A percentile compares a stretch with the other conserved stretches of the same genome.
Evolutionary conservation across 2,329 filamentous ascomycete genomes (phyloP).

Genomic region (Botryosphaeria dothidea): DNA sequence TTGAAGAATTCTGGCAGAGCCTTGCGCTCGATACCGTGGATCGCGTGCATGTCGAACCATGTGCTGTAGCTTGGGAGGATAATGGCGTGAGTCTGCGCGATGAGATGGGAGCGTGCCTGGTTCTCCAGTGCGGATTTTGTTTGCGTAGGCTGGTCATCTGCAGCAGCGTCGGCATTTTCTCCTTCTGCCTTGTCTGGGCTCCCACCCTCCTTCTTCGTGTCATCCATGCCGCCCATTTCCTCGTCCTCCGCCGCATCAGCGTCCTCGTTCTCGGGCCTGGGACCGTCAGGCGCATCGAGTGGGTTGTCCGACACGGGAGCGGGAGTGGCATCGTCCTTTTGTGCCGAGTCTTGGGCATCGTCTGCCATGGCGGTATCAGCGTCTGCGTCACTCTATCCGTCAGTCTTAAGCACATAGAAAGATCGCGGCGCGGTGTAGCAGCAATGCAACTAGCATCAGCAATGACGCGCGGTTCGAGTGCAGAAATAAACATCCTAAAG

Average conservation of each 20-base stretch:
- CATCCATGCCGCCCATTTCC: slow-evolving; percentile 56
- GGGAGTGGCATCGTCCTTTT: slow-evolving; percentile 48
- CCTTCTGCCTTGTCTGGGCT: slow-evolving; percentile 26
- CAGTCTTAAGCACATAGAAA: neutral
- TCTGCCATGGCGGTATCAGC: slow-evolving; percentile 59
- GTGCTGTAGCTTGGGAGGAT: slow-evolving; percentile 96
- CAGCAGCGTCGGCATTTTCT: slow-evolving; percentile 41
- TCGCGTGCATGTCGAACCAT: slow-evolving; percentile 97
- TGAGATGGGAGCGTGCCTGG: slow-evolving; percentile 85
- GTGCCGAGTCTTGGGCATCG: slow-evolving; percentile 57
- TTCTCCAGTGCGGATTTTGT: slow-evolving; percentile 81
- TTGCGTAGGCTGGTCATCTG: slow-evolving; percentile 60
- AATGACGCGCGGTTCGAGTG: too few relatives aligned
- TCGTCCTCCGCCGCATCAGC: slow-evolving; percentile 67
- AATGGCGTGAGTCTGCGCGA: slow-evolving; percentile 91
- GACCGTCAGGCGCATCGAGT: slow-evolving; percentile 68
- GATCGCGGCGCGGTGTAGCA: too few relatives aligned
- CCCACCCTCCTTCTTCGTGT: slow-evolving; percentile 39
- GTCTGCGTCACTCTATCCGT: neutral
- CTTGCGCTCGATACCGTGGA: slow-evolving; percentile 91
- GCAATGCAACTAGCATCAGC: too few relatives aligned
- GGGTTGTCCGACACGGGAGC: slow-evolving; percentile 62
- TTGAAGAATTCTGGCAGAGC: slow-evolving; percentile 98
- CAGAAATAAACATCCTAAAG: neutral
- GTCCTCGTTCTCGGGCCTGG: slow-evolving; percentile 58